Base-by-base conservation (phyloP, 257 asterid genomes). In the Rauvolfia tetraphylla region DNA sequence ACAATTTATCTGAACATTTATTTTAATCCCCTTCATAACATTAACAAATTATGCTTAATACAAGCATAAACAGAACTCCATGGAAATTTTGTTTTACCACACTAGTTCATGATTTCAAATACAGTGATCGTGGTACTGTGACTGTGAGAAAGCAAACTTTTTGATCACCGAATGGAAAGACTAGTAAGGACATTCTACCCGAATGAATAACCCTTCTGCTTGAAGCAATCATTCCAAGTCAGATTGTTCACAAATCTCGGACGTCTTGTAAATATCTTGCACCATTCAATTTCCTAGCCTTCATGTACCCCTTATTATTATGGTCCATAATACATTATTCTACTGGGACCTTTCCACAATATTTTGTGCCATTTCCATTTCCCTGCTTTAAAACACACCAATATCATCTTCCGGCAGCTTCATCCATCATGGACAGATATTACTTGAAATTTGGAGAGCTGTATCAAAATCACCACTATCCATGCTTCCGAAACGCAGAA, bases 251-350 rank as follows among this genome's bases (percentile, higher is more conserved):
- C 54, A 25, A 79, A 79, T 72, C 74, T 68, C 48, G 69, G 74
- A 49, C n/a, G 23, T 59, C 75, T 39, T 59, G 74, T 62, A 78
- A 68, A 42, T 36, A 20, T 36, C 72, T 68, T 1, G 78, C 76
- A 44, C 42, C 75, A 0, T 33, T 46, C 68, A 68, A 58, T 23
- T 69, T 73, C 56, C 74, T 68, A 68, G 53, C 42, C 34, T 49
- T 81, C 46, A 49, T 69, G 53, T 49, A 81, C 12, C 79, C 5
- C 83, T 38, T 73, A 73, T 63, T 78, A 77, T 77, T 62, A 74
- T 81, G 70, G 79, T 77, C 84, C 84, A 77, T 20, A 76, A 77
- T n/a, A 34, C 71, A 78, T 58, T 71, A 59, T 81, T 77, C 78
- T 42, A 44, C 39, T 27, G 0, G 29, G 81, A 70, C 56, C 76